Percentiles rank a stretch among this genome's conserved stretches.
phyloP scores from a whole-genome alignment of 352 stramenopile genomes.

The Phytophthora crassamura region DNA sequence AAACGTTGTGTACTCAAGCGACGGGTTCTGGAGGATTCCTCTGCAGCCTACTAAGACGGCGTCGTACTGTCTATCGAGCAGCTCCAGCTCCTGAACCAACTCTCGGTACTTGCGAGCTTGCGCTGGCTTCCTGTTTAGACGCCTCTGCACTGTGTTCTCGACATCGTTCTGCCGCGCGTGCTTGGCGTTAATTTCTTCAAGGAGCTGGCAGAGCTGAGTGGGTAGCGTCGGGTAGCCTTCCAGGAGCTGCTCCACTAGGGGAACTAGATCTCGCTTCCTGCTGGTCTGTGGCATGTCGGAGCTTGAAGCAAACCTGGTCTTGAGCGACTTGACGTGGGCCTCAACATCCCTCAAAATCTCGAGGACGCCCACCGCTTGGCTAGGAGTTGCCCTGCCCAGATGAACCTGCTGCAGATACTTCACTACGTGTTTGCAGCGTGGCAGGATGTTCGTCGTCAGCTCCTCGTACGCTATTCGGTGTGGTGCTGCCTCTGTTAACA shows the following conservation, averaged over 20 bases:
- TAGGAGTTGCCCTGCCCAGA: constrained; percentile 31
- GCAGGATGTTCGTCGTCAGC: constrained; percentile 31
- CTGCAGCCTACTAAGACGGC: constrained; percentile 20
- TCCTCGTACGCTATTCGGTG: constrained; percentile 47
- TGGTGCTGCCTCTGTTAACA: constrained; percentile 16
- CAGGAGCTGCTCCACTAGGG: constrained; percentile 20
- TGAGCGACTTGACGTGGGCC: constrained; percentile 12
- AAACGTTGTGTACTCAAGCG: constrained; percentile 37
- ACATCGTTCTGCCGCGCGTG: constrained; percentile 32
- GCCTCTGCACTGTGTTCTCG: constrained; percentile 30
- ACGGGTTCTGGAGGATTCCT: constrained; percentile 20
- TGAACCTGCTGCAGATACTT: constrained; percentile 38
- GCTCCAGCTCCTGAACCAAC: constrained; percentile 28
- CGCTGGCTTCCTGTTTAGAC: constrained; percentile 13
- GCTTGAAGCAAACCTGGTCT: constrained; percentile 2
- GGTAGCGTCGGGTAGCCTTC: constrained; percentile 29
- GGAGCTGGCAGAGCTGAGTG: constrained; percentile 4
- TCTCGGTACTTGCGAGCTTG: constrained; percentile 25
- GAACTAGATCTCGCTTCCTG: neutral
- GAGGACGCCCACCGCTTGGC: constrained; percentile 22
- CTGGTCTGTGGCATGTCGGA: neutral
- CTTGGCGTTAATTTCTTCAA: constrained; percentile 33
- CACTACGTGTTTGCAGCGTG: constrained; percentile 30
- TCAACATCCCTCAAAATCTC: constrained; percentile 35
- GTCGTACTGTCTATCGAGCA: constrained; percentile 27